Conservation (phyloP, 495 filamentous ascomycete species). For the Tirmania nivea region DNA sequence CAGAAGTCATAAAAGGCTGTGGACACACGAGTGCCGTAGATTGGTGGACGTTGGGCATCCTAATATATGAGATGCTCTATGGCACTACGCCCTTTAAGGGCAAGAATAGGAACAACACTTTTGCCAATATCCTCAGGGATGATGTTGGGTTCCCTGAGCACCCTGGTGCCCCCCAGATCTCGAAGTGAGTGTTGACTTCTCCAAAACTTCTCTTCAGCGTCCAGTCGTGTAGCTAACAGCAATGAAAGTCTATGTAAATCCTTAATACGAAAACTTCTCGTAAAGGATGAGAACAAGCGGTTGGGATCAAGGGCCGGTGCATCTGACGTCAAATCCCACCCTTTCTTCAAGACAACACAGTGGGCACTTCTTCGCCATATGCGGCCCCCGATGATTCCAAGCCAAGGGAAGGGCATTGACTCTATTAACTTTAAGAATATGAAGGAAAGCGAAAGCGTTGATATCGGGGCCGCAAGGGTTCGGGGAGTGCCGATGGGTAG, state of each 20-base stretch:
- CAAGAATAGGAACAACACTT: slow-evolving; percentile 94
- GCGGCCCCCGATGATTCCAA: slow-evolving; percentile 96
- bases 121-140: slow-evolving; percentile 89
- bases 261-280: slow-evolving; percentile 84
- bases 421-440: slow-evolving; percentile 94
- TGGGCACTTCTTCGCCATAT: slow-evolving; percentile 94
- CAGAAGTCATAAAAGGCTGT: slow-evolving; percentile 95
- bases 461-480: slow-evolving; percentile 49
- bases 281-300: slow-evolving; percentile 91
- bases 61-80: slow-evolving; percentile 98
- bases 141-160: slow-evolving; percentile 90
- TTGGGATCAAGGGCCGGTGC: slow-evolving; percentile 87
- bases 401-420: slow-evolving; percentile 77
- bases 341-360: slow-evolving; percentile 87
- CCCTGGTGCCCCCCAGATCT: slow-evolving; percentile 59
- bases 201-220: neutral
- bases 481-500: slow-evolving; percentile 72
- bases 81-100: slow-evolving; percentile 98
- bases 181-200: slow-evolving; percentile 42
- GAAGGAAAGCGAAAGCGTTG: slow-evolving; percentile 88
- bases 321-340: slow-evolving; percentile 87
- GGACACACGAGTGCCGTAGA: slow-evolving; percentile 96
- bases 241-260: slow-evolving; percentile 68
- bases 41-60: slow-evolving; percentile 95
- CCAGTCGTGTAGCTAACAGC: too few species aligned